Conservation (phyloP, 331 rosid genomes). For the Quercus tomentella region DNA sequence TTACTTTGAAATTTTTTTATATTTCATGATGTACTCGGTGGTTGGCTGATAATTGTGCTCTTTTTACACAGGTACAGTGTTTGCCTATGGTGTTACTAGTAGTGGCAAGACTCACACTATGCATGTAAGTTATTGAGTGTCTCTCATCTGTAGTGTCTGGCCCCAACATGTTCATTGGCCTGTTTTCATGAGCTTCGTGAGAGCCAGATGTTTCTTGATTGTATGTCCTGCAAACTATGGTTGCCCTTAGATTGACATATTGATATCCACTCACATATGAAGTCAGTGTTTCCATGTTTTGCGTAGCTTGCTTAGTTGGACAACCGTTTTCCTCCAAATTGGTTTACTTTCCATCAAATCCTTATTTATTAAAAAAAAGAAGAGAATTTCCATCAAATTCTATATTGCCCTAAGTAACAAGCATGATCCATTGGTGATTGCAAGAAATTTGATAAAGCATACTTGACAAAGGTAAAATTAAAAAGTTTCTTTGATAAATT, state of each 20-base stretch:
- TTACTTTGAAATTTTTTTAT: neutral
- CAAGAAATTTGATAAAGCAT: too few relatives aligned
- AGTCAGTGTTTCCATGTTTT: neutral
- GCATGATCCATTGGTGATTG: too few relatives aligned
- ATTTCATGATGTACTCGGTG: neutral
- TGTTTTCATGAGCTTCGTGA: neutral
- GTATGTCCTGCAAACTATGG: neutral
- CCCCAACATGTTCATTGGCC: neutral
- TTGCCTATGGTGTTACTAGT: conserved; percentile 51
- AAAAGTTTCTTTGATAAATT: too few relatives aligned
- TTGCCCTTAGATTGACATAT: neutral
- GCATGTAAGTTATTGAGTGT: conserved; percentile 66
- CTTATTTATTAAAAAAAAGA: too few relatives aligned
- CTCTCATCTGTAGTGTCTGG: neutral
- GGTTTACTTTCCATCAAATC: too few relatives aligned
- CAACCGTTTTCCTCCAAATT: neutral
- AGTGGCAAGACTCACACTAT: conserved; percentile 90
- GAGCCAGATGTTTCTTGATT: neutral
- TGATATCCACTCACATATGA: neutral
- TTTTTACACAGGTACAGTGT: conserved; percentile 68
- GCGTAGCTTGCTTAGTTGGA: neutral
- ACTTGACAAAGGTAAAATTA: too few relatives aligned
- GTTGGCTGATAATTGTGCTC: conserved; percentile 9
- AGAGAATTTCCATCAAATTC: neutral
- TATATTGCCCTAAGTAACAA: too few relatives aligned